Evolutionary conservation across 208 protist genomes (phyloP), one percentile per base, ranked within the genome.

Genomic region (Leishmania tropica): DNA sequence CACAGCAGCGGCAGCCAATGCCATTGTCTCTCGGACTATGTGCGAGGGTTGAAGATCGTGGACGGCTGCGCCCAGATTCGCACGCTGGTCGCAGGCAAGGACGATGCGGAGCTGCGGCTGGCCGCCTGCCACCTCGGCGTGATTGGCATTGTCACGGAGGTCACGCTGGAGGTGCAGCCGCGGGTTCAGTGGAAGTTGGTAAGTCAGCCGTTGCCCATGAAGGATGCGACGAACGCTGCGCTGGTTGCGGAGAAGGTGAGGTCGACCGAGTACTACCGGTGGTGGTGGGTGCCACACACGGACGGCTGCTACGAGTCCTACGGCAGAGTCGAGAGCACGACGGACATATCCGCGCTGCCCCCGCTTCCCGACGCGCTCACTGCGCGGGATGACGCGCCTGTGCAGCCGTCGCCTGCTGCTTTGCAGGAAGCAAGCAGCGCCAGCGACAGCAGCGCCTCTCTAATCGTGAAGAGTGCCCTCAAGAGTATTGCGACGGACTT

Each of bases 221-320:
- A 21, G 42, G 84, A 86, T 35, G 86, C 91, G 0, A 88, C 78
- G 37, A 67, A 90, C 45, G 79, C 73, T 31, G 78, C 81, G 11
- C 82, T 85, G 11, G 65, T 95, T 37, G 81, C 78, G 31, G 3
- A 81, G 35, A 89, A 89, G 83, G 80, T 87, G 58, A 24, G 13
- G 45, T 67, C 80, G 31, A 80, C 76, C 47, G 89, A 90, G 71
- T 94, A 94, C 83, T 96, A 94, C 84, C 87, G 90, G 42, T 93
- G 93, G 68, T 96, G 91, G 90, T 96, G 92, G 90, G 88, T 93
- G 74, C 92, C 90, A n/a, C 91, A 96, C 81, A 96, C 92, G 21
- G 78, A 89, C n/a, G 77, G 76, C 24, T 96, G 92, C 83, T 96
- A 91, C 80, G 89, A 96, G 78, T 93, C 92, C 37, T 87, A 89